A percentile compares a stretch with the other conserved stretches of the same genome.
Conservation (phyloP, 2,329 filamentous ascomycete genomes). For the Cercospora sesami region DNA sequence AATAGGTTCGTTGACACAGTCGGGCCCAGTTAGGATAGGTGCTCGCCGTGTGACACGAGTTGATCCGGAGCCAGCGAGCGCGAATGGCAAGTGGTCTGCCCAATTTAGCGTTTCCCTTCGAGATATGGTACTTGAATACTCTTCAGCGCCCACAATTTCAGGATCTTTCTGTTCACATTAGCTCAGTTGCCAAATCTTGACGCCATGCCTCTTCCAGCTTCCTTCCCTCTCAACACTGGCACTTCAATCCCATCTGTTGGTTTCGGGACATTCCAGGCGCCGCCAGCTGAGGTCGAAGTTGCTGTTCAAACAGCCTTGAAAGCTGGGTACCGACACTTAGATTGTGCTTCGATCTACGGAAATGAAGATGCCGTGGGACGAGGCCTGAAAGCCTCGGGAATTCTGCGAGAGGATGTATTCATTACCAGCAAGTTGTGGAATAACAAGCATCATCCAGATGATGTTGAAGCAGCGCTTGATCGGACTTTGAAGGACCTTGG, state of each 20-base stretch:
- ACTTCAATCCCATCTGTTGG: background rate
- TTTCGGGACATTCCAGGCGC: background rate
- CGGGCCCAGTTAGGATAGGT: background rate
- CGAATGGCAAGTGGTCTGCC: background rate
- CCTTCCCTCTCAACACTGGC: background rate
- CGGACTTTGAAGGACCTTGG: constrained; percentile 43
- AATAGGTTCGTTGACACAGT: background rate
- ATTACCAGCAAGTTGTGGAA: background rate
- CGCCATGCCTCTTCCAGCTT: background rate
- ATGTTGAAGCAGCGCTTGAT: constrained; percentile 37
- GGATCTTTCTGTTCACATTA: background rate
- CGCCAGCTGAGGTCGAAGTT: background rate
- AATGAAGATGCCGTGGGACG: background rate
- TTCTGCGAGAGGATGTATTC: background rate
- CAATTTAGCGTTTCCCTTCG: background rate
- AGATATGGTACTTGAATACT: background rate
- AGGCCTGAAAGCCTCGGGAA: background rate
- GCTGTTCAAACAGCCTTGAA: background rate
- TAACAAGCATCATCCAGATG: constrained; percentile 16
- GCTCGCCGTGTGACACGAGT: background rate
- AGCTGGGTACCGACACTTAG: background rate
- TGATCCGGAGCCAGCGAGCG: background rate
- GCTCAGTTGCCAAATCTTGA: background rate
- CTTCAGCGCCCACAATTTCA: background rate
- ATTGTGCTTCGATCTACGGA: background rate